A percentile compares a stretch with the other conserved stretches of the same genome.
Conservation (phyloP, 345 rosid genomes). For the Orychophragmus violaceus region DNA sequence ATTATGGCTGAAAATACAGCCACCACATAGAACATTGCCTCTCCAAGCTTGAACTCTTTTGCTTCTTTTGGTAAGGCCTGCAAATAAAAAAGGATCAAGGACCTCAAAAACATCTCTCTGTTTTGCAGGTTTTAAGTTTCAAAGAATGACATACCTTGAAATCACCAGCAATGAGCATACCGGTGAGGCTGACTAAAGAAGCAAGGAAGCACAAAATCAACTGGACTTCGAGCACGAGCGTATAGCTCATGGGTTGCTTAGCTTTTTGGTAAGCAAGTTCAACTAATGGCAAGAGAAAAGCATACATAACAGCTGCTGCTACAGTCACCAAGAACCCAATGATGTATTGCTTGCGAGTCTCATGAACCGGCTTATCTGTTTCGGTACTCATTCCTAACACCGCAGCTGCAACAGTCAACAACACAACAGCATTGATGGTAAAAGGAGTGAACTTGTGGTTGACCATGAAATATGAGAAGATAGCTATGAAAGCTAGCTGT, state of each 20-base stretch:
- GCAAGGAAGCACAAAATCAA: slow-evolving; percentile 55
- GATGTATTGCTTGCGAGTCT: slow-evolving; percentile 39
- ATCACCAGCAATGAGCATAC: slow-evolving; percentile 60
- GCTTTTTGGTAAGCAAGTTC: slow-evolving; percentile 59
- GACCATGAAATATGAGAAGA: slow-evolving; percentile 61
- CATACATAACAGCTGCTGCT: slow-evolving; percentile 54
- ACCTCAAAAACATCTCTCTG: not conserved
- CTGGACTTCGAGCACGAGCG: slow-evolving; percentile 71
- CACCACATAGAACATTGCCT: slow-evolving; percentile 42
- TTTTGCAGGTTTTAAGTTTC: not conserved
- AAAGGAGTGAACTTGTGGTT: slow-evolving; percentile 58
- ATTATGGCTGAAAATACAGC: slow-evolving; percentile 33
- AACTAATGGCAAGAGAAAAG: slow-evolving; percentile 59
- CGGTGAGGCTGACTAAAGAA: slow-evolving; percentile 46
- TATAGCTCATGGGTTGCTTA: slow-evolving; percentile 46
- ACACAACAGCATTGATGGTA: slow-evolving; percentile 53
- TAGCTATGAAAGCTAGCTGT: slow-evolving; percentile 70
- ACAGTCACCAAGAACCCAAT: slow-evolving; percentile 57
- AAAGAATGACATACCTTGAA: slow-evolving; percentile 45
- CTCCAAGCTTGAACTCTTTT: slow-evolving; percentile 46
- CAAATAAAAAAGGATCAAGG: not conserved
- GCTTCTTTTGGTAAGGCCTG: slow-evolving; percentile 70
- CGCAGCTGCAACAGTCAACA: slow-evolving; percentile 63
- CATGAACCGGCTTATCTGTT: slow-evolving; percentile 45
- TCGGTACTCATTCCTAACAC: slow-evolving; percentile 52